These are phyloP conservation scores for Coniochaeta sp. DNA, from an alignment of 2,329 filamentous ascomycete genomes.

Conservation along the genomic window DNA sequence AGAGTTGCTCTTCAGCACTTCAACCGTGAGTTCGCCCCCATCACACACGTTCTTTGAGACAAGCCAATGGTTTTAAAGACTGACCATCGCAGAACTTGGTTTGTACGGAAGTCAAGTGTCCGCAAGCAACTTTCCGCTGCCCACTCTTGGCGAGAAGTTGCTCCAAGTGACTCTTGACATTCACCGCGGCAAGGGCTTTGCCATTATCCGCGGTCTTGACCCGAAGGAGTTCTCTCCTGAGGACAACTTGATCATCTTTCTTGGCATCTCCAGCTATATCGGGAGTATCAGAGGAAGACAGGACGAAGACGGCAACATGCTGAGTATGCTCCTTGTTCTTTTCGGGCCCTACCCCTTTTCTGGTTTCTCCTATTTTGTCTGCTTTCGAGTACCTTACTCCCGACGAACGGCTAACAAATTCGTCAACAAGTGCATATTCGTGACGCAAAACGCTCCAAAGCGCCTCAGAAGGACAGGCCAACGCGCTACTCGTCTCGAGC, in stretches of 20 bases:
- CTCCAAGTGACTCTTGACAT: constrained; percentile 8
- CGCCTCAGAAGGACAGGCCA: not conserved
- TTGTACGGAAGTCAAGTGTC: constrained; percentile 13
- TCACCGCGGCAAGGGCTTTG: constrained; percentile 27
- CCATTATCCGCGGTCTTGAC: constrained; percentile 34
- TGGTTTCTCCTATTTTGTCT: not conserved
- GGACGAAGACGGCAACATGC: constrained; percentile 18
- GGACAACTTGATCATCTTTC: constrained; percentile 36
- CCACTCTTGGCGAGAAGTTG: constrained; percentile 10
- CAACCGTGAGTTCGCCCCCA: constrained; percentile 16
- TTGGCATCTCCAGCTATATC: constrained; percentile 37
- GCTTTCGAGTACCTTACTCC: too few relatives aligned
- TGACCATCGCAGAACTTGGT: constrained; percentile 2
- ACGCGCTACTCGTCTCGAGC: not conserved
- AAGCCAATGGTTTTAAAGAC: constrained; percentile 4
- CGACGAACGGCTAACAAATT: not conserved
- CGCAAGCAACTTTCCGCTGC: constrained; percentile 15
- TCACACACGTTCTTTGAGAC: not conserved
- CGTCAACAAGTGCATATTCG: not conserved
- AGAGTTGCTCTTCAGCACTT: constrained; percentile 18
- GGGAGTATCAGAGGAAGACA: constrained; percentile 29
- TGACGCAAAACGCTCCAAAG: not conserved
- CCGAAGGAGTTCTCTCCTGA: constrained; percentile 30
- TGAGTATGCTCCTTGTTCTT: constrained; percentile 10
- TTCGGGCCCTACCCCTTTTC: constrained; percentile 7